Percentiles rank a stretch among this genome's conserved stretches.
Conservation (phyloP, 768 basidiomycete species). For the Rhodosporidiobolus odoratus region DNA sequence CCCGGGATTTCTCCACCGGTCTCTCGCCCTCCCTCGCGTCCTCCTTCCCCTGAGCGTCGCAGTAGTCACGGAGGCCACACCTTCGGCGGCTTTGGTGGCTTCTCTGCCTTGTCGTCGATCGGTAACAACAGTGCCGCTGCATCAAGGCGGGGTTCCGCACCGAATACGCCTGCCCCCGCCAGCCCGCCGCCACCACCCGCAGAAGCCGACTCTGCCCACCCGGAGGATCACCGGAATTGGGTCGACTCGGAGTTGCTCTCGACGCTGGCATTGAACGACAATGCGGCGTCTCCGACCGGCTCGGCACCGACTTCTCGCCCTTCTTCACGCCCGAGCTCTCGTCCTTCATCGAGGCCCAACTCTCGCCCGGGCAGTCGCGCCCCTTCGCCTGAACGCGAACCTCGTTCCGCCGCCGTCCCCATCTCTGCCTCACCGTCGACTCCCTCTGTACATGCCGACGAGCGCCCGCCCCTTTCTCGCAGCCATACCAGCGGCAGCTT, state of each 20-base stretch:
- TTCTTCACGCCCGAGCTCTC: conserved; percentile 45
- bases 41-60: conserved; percentile 23
- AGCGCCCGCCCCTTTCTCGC: conserved; percentile 22
- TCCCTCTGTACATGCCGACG: neutral
- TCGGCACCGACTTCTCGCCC: conserved; percentile 32
- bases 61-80: conserved; percentile 35
- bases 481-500: conserved; percentile 30
- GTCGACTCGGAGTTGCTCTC: conserved; percentile 78
- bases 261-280: conserved; percentile 52
- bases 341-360: conserved; percentile 38
- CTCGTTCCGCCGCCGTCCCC: neutral
- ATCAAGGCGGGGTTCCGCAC: conserved; percentile 2
- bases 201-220: conserved; percentile 1
- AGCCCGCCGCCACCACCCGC: conserved; percentile 3
- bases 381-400: conserved; percentile 8
- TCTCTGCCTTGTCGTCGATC: conserved; percentile 27
- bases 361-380: conserved; percentile 26
- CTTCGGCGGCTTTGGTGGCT: conserved; percentile 32
- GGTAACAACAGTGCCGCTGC: neutral
- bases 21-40: conserved; percentile 30
- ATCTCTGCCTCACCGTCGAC: neutral
- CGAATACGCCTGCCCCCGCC: neutral
- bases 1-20: conserved; percentile 29
- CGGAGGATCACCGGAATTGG: conserved; percentile 57
- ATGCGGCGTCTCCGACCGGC: conserved; percentile 43